Evolutionary conservation across 2,329 filamentous ascomycete genomes (phyloP).

Genomic region (Thermoascus crustaceus): DNA sequence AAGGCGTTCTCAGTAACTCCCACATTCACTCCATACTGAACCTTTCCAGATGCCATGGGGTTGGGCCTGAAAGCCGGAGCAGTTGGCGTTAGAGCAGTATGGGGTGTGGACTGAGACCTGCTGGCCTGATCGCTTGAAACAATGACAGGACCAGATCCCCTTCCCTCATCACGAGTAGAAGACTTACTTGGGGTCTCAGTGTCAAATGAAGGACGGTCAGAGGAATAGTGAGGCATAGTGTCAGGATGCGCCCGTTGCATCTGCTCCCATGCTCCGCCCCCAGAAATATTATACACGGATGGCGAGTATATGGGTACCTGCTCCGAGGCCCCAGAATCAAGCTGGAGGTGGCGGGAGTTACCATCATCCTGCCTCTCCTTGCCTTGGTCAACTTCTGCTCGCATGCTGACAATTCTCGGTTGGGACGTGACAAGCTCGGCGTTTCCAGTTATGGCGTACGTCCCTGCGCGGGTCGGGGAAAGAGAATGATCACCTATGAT

Average conservation of each 20-base stretch:
- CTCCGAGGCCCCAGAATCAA: neutral
- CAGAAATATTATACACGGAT: neutral
- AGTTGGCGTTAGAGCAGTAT: neutral
- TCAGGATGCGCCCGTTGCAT: conserved; percentile 3
- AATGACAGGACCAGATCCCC: no score
- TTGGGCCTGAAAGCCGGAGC: neutral
- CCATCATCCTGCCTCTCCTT: neutral
- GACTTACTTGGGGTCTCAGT: neutral
- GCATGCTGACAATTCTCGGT: conserved; percentile 7
- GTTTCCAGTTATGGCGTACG: conserved; percentile 6
- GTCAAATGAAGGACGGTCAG: neutral
- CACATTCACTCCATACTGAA: neutral
- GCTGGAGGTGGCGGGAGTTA: neutral
- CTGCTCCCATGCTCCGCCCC: conserved; percentile 2
- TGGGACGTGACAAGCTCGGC: conserved; percentile 6
- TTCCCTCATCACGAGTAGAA: no score
- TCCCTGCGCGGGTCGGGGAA: conserved; percentile 8
- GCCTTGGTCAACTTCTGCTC: conserved; percentile 7
- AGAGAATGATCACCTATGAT: conserved; percentile 8
- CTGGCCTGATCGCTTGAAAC: no score
- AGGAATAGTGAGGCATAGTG: conserved; percentile 3
- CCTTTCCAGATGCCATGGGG: neutral
- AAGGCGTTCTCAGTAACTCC: neutral
- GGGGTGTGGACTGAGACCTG: no score
- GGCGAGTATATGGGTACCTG: neutral